phyloP scores from a whole-genome alignment of 768 basidiomycete genomes.

The Xerocomus spinulosus region DNA sequence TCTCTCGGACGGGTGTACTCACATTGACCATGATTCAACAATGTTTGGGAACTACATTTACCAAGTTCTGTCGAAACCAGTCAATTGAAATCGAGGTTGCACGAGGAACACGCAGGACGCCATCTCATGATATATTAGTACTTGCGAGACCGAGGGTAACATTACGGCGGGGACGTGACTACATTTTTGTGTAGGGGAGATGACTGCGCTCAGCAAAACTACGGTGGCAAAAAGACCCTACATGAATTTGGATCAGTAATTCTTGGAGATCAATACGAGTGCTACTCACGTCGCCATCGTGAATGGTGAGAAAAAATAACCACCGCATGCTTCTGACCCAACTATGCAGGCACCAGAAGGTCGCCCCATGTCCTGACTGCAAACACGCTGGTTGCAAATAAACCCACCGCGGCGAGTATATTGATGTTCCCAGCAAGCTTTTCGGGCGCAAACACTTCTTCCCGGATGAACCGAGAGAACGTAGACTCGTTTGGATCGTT shows the following conservation, averaged over 20 bases:
- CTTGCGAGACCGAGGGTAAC: constrained; percentile 13
- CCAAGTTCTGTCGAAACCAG: constrained; percentile 7
- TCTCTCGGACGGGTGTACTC: not conserved
- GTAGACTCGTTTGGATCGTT: constrained; percentile 59
- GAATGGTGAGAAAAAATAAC: not conserved
- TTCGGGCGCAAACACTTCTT: constrained; percentile 67
- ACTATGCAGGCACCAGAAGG: constrained; percentile 61
- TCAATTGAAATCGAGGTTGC: constrained; percentile 6
- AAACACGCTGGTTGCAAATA: constrained; percentile 69
- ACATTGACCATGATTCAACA: not conserved
- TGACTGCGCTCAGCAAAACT: constrained; percentile 1
- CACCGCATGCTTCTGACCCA: not conserved
- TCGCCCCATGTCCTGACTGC: constrained; percentile 76
- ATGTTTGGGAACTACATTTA: constrained; percentile 11
- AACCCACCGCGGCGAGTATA: constrained; percentile 56
- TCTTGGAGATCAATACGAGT: not conserved
- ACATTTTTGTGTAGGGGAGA: constrained; percentile 14
- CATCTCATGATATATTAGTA: constrained; percentile 13
- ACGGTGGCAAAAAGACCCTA: constrained; percentile 3
- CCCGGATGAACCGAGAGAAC: constrained; percentile 51
- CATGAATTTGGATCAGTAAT: not conserved
- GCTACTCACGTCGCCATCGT: constrained; percentile 5
- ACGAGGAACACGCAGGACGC: constrained; percentile 11
- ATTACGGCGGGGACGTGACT: constrained; percentile 19
- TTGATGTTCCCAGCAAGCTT: constrained; percentile 72